Percentiles rank a stretch among this genome's conserved stretches.
Evolutionary conservation across 495 filamentous ascomycete genomes (phyloP).

Genomic region (Penicillium antarcticum): DNA sequence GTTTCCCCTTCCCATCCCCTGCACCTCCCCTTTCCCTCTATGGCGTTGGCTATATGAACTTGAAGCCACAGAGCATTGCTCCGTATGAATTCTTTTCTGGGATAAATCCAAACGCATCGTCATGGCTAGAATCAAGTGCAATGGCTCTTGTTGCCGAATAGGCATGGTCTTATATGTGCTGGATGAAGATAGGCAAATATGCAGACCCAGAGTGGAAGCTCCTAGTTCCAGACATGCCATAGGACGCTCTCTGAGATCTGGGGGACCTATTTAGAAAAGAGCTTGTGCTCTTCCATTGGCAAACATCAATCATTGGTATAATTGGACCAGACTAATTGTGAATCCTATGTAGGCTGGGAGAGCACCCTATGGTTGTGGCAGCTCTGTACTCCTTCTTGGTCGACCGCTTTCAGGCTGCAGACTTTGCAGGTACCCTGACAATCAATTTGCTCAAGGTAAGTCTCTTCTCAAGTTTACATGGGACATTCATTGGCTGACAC

Average conservation of each 20-base stretch:
- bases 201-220: background rate
- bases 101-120: conserved; percentile 20
- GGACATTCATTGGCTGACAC: conserved; percentile 8
- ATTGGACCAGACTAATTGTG: conserved; percentile 24
- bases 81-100: conserved; percentile 33
- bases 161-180: background rate
- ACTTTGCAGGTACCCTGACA: conserved; percentile 60
- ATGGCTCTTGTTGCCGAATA: background rate
- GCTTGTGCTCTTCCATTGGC: background rate
- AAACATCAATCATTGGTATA: background rate
- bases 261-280: conserved; percentile 3
- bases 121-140: conserved; percentile 28
- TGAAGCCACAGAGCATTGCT: conserved; percentile 29
- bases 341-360: conserved; percentile 45
- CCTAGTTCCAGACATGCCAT: background rate
- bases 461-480: background rate
- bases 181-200: background rate
- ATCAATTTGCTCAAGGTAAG: conserved; percentile 60
- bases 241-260: background rate
- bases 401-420: conserved; percentile 62
- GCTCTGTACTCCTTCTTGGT: conserved; percentile 61
- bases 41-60: conserved; percentile 31
- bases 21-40: conserved; percentile 6
- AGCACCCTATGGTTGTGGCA: conserved; percentile 54
- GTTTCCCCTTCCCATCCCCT: conserved; percentile 23